These are phyloP conservation scores for Ogataea hybrid DNA, from an alignment of 1,139 yeast species.

Conservation along the genomic window DNA sequence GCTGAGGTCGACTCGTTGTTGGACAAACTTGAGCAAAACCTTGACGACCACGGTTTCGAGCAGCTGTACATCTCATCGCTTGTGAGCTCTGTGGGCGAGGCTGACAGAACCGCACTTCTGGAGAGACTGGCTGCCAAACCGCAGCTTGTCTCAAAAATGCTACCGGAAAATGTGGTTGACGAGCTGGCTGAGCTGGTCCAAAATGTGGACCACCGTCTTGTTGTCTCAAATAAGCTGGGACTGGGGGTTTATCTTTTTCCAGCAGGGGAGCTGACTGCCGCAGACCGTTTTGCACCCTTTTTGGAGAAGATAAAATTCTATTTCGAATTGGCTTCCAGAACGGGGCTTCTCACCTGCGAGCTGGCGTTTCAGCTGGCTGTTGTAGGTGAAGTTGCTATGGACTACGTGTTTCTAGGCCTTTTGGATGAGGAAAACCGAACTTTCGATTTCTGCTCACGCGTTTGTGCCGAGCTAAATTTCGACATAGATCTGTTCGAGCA, in stretches of 20 bases:
- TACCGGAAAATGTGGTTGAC: slow-evolving; percentile 7
- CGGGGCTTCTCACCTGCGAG: neutral
- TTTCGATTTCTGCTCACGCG: slow-evolving; percentile 6
- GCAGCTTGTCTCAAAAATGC: neutral
- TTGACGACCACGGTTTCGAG: slow-evolving; percentile 18
- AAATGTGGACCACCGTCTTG: slow-evolving; percentile 12
- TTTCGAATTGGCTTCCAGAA: slow-evolving; percentile 3
- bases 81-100: slow-evolving; percentile 5
- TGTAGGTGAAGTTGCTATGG: slow-evolving; percentile 36
- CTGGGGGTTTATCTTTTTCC: slow-evolving; percentile 14
- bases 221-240: slow-evolving; percentile 24
- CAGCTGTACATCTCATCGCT: slow-evolving; percentile 18
- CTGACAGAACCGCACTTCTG: neutral
- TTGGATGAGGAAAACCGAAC: slow-evolving; percentile 1
- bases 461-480: neutral
- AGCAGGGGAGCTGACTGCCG: neutral
- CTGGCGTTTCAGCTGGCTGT: slow-evolving; percentile 30
- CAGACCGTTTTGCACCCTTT: slow-evolving; percentile 1
- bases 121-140: slow-evolving; percentile 7
- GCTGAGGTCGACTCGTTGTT: slow-evolving; percentile 11
- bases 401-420: slow-evolving; percentile 32
- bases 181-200: slow-evolving; percentile 2
- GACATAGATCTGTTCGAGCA: neutral
- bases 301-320: slow-evolving; percentile 14
- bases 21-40: slow-evolving; percentile 19